Base-by-base conservation (phyloP, 2,329 filamentous ascomycete genomes). In the Colletotrichum orchidophilum region DNA sequence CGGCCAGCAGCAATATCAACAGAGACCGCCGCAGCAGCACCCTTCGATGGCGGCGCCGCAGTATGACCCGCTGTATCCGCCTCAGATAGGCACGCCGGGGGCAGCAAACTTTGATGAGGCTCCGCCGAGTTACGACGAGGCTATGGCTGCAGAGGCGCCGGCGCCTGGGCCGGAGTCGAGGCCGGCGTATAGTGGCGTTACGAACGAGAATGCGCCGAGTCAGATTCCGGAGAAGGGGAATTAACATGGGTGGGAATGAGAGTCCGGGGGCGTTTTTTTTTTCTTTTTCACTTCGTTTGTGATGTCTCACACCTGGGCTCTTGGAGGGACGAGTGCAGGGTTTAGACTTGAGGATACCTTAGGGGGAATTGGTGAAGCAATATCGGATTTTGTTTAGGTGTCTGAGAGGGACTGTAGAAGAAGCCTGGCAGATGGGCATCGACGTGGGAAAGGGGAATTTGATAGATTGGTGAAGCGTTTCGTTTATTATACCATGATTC, bases 41-140 rank as follows among this genome's bases (percentile, higher is more conserved):
- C 54, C 53, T 65, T 3, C 69, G 73, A 52, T 55, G 73, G 70
- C 78, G 73, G 78, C 68, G 12, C 79, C 78, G 11, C 61, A 80
- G 2, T 77, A 80, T 26, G 88, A 90, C 74, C 85, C 88, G 3
- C 78, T 89, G 8, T 91, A 90, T 72, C 89, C 89, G 18, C 88
- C 89, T 4, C 89, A 90, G 76, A 80, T 91, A 24, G 85, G 86
- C 42, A 79, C 81, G 9, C 76, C 78, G 12, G 83, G 81, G 2
- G 85, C 80, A 1, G 80, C 84, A 21, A 78, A 80, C 0, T 85
- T 88, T 74, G 92, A 94, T 35, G 94, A 96, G 66, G 94, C 94
- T n/a, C 95, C 96, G 21, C 95, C 95, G 8, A 97, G 94, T 77
- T 98, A 98, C 78, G 95, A 97, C 81, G 95, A 98, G 81, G 95